Evolutionary conservation across 2,329 filamentous ascomycete genomes (phyloP), one percentile per base, ranked within the genome.

Genomic region (Tympanopsis confertula): DNA sequence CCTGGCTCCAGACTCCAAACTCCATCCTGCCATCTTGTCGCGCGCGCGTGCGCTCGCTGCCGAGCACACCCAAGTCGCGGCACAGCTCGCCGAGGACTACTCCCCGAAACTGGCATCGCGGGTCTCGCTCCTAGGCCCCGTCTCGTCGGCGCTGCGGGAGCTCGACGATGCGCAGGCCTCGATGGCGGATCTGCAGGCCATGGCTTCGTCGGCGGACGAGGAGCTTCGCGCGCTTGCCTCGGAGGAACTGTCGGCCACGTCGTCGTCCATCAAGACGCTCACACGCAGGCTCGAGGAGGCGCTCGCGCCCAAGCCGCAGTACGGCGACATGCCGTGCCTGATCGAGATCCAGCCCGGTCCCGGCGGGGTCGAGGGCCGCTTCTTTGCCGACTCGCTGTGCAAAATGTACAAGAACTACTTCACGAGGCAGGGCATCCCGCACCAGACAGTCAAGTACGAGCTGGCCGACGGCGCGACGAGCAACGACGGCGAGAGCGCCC

Each of bases 291-390:
- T 98, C 32, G 86, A 86, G 19, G 75, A 71, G 17, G 78, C 83
- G 35, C 70, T 98, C 38, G 83, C 94, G 13, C 91, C 91, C 1
- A 75, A 78, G 29, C 88, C 98, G 55, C 85, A 88, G 3, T 98
- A 95, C 54, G 86, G 86, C 20, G 74, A 86, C 44, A 71, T 96
- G 47, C 86, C 88, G 38, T 96, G 89, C 57, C 71, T 98, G 44
- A 62, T 98, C 30, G 91, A 98, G 61, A 83, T 98, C 42, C 76
- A 88, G 1, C 91, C 91, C 0, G 91, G 91, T 0, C 88, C 87
- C 0, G 91, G 91, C 26, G 91, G 91, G 2, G 78, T 86, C 40
- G 91, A 98, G 61, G 88, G 89, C 2, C 79, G 86, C 0, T 78
- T 94, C 44, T 98, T 98, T 49, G 86, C 88, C 12, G 83, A 84